Evolutionary conservation across 352 stramenopile genomes (phyloP), one percentile per base, ranked within the genome.

Genomic region (Aphanomyces invadans): DNA sequence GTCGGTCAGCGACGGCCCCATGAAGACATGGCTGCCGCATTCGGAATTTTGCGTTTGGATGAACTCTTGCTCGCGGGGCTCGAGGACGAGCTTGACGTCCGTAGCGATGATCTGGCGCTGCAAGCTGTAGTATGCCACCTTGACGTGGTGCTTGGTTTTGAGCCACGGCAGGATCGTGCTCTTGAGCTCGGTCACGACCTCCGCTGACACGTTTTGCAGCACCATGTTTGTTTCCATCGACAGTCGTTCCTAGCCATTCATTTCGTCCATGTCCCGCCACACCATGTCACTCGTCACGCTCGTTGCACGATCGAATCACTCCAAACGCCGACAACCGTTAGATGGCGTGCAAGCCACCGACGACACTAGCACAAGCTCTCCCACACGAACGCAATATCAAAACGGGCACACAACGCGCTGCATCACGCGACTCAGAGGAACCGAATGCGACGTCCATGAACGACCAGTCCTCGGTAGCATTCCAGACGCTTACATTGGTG

Each of bases 51-150:
- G 67, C 2, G 75, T 75, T 0, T 80, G 81, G 17, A 83, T 78
- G 32, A 85, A 85, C 2, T 83, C 85, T 46, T 76, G 72, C 4
- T 79, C 74, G n/a, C 84, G 82, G 39, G 75, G 78, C 70, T 93
- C 80, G n/a, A 93, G 73, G 59, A 77, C 86, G n/a, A 93, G 73
- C 9, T 83, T 81, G 32, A 91, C 76, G 26, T 93, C 84, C 0
- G 84, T 89, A 21, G 88, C 82, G 0, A 93, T 68, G 15, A 83
- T 90, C 49, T 79, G 81, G 28, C 84, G 81, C 72, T 88, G 72
- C 72, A 89, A 73, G 3, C 78, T 87, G 28, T 77, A 73, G 62
- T 87, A 92, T 49, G 78, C 80, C 15, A 92, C 76, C 26, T 83
- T 75, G 46, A 90, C 70, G 32, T 77, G 76, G 38, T 83, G 81